Percentiles rank a stretch among this genome's conserved stretches.
Evolutionary conservation across 306 rosid species (phyloP).

Genomic region (Casuarina cunninghamiana): DNA sequence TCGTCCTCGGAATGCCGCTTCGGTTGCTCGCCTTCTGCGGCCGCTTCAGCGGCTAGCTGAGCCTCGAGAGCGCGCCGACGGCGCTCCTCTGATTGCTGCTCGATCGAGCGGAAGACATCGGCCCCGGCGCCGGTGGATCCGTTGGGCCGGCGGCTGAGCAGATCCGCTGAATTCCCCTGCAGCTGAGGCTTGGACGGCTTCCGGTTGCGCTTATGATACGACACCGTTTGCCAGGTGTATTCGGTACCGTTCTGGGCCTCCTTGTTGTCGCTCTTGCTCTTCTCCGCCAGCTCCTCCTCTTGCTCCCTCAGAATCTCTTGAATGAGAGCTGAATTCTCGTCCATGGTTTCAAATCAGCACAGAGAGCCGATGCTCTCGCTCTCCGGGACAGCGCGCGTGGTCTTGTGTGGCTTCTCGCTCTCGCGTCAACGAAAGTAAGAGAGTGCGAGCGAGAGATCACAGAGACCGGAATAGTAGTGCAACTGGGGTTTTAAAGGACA

Average conservation of each 20-base stretch:
- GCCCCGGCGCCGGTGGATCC: conserved; percentile 10
- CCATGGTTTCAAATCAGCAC: conserved; percentile 35
- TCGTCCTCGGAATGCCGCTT: conserved; percentile 44
- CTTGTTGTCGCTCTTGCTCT: neutral
- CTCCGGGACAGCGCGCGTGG: neutral
- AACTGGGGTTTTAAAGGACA: conserved; percentile 9
- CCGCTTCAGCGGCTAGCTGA: conserved; percentile 28
- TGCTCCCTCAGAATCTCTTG: conserved; percentile 57
- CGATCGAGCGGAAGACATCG: conserved; percentile 44
- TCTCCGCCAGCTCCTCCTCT: conserved; percentile 36
- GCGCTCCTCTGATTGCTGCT: conserved; percentile 53
- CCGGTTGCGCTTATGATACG: conserved; percentile 51
- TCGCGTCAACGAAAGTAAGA: neutral
- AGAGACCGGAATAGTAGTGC: neutral
- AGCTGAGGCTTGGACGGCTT: conserved; percentile 31
- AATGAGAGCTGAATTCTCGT: conserved; percentile 64
- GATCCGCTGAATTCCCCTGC: conserved; percentile 16
- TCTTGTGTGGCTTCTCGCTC: neutral
- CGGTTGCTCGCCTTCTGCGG: conserved; percentile 31
- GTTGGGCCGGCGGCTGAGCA: neutral
- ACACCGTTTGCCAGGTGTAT: conserved; percentile 57
- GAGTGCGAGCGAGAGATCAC: conserved; percentile 1
- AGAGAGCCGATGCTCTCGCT: neutral
- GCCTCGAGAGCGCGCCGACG: conserved; percentile 37
- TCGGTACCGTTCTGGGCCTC: conserved; percentile 6